Conservation (phyloP, 2,329 filamentous ascomycete genomes). For the Verticillium alfalfae region DNA sequence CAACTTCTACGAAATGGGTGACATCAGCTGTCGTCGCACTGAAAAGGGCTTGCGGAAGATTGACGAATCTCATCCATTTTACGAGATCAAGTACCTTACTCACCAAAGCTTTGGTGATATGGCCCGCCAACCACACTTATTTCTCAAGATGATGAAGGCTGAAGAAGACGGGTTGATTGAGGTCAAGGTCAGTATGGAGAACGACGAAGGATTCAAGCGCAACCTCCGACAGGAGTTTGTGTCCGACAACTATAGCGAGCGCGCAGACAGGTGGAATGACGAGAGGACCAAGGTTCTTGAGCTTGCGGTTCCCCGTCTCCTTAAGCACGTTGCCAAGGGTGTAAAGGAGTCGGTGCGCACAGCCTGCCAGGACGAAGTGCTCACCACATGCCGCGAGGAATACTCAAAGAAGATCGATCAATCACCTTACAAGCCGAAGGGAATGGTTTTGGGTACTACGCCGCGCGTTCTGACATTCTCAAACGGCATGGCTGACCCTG, state of each 20-base stretch:
- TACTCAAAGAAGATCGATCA: slow-evolving; percentile 90
- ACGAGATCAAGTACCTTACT: slow-evolving; percentile 94
- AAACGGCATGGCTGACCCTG: slow-evolving; percentile 70
- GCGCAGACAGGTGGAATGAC: slow-evolving; percentile 91
- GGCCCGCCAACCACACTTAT: slow-evolving; percentile 78
- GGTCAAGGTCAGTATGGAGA: slow-evolving; percentile 72
- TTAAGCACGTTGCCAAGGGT: slow-evolving; percentile 78
- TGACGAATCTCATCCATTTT: slow-evolving; percentile 91
- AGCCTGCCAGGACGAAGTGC: slow-evolving; percentile 87
- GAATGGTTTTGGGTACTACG: slow-evolving; percentile 80
- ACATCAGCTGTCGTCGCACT: slow-evolving; percentile 83
- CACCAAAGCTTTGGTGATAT: slow-evolving; percentile 82
- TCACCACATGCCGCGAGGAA: slow-evolving; percentile 81
- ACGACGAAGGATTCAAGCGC: slow-evolving; percentile 68
- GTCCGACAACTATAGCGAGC: slow-evolving; percentile 91
- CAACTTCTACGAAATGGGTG: slow-evolving; percentile 76
- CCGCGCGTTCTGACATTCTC: slow-evolving; percentile 84
- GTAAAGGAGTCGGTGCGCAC: slow-evolving; percentile 93
- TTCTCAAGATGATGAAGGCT: slow-evolving; percentile 94
- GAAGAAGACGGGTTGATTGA: slow-evolving; percentile 91
- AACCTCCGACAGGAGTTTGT: slow-evolving; percentile 79
- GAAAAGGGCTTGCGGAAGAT: slow-evolving; percentile 93
- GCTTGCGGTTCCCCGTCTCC: slow-evolving; percentile 72
- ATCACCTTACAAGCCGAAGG: slow-evolving; percentile 91
- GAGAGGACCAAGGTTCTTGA: slow-evolving; percentile 83